phyloP scores from a whole-genome alignment of 2,329 filamentous ascomycete species.

The Scytalidium lignicola region DNA sequence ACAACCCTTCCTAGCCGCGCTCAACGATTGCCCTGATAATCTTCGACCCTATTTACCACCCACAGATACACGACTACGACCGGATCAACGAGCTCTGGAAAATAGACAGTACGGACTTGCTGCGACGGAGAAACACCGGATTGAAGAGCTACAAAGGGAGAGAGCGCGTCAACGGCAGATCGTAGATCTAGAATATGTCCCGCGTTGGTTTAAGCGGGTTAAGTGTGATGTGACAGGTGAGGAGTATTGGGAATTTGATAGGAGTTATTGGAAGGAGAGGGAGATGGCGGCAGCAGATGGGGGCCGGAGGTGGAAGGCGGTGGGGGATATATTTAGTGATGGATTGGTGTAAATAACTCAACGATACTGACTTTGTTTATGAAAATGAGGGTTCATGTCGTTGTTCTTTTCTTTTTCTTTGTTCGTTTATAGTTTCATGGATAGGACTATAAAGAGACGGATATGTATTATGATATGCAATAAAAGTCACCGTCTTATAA shows the following conservation, averaged over 20 bases:
- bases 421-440: no score
- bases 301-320: conserved; percentile 53
- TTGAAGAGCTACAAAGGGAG: conserved; percentile 86
- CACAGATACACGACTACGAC: conserved; percentile 84
- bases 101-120: conserved; percentile 95
- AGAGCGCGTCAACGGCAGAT: conserved; percentile 68
- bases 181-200: conserved; percentile 72
- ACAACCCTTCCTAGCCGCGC: conserved; percentile 89
- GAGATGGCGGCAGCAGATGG: conserved; percentile 21
- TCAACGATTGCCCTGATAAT: conserved; percentile 85
- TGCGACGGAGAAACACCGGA: conserved; percentile 85
- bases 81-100: conserved; percentile 97
- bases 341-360: no score
- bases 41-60: conserved; percentile 74
- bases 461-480: no score
- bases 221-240: conserved; percentile 80
- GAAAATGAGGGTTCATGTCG: no score
- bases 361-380: no score
- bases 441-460: no score
- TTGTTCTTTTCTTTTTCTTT: no score
- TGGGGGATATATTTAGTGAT: conserved; percentile 41
- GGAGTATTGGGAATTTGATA: conserved; percentile 83
- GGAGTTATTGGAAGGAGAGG: conserved; percentile 79
- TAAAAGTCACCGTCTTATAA: no score
- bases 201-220: conserved; percentile 77